Evolutionary conservation across 768 basidiomycete species (phyloP).

Genomic region (Russula sp.): DNA sequence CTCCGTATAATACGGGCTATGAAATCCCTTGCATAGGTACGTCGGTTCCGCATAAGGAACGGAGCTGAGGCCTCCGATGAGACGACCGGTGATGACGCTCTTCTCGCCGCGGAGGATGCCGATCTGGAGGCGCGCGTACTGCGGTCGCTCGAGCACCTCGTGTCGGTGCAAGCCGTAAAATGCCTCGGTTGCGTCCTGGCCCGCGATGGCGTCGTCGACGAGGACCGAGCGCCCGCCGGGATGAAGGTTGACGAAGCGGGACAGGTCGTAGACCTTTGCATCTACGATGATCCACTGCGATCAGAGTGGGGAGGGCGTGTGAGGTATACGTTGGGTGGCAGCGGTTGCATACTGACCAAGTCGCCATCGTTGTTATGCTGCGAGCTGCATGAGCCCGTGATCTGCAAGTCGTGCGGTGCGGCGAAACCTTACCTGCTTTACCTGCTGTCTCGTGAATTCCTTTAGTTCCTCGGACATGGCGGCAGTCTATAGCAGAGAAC

Average conservation of each 20-base stretch:
- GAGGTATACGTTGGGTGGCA: not conserved
- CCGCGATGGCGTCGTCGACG: conserved; percentile 38
- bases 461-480: conserved; percentile 22
- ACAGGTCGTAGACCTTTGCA: conserved; percentile 73
- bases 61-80: conserved; percentile 51
- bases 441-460: conserved; percentile 49
- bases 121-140: conserved; percentile 63
- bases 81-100: conserved; percentile 42
- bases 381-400: not conserved
- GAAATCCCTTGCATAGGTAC: conserved; percentile 63
- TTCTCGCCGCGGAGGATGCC: conserved; percentile 59
- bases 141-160: conserved; percentile 69
- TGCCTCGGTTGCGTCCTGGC: conserved; percentile 77
- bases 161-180: conserved; percentile 84
- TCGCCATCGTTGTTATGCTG: conserved; percentile 87
- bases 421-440: conserved; percentile 48
- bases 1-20: conserved; percentile 72
- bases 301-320: not conserved
- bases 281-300: conserved; percentile 75
- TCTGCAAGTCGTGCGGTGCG: too few relatives aligned
- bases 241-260: conserved; percentile 75
- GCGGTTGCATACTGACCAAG: conserved; percentile 41
- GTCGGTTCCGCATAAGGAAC: conserved; percentile 85
- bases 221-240: conserved; percentile 80
- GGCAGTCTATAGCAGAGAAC: not conserved